These are phyloP conservation scores for Euphorbia lathyris DNA, from an alignment of 345 rosid species.

Conservation along the genomic window DNA sequence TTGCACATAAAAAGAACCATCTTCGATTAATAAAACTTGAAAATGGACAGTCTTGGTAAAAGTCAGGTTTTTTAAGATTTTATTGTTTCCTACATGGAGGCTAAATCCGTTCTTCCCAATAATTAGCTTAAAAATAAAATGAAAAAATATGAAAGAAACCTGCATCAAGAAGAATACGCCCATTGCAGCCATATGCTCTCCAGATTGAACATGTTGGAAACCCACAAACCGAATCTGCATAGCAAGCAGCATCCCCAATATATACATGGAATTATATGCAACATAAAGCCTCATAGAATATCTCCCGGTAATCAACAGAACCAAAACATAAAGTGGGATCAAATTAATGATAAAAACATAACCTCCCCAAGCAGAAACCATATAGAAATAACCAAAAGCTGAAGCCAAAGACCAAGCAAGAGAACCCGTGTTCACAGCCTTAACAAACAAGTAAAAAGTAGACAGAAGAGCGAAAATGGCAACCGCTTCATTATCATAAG, in stretches of 20 bases:
- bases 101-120: too few relatives aligned
- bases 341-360: conserved; percentile 95
- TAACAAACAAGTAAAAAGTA: conserved; percentile 86
- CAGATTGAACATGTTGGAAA: conserved; percentile 98
- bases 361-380: conserved; percentile 99
- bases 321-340: conserved; percentile 94
- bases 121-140: too few relatives aligned
- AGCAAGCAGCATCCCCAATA: conserved; percentile 94
- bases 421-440: conserved; percentile 90
- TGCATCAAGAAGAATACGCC: conserved; percentile 96
- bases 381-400: conserved; percentile 94
- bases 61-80: too few relatives aligned
- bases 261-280: conserved; percentile 87
- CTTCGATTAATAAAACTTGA: too few relatives aligned
- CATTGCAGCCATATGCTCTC: conserved; percentile 99
- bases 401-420: conserved; percentile 85
- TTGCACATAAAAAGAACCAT: too few relatives aligned
- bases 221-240: conserved; percentile 99
- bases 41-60: too few relatives aligned
- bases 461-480: conserved; percentile 86
- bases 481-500: conserved; percentile 93
- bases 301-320: conserved; percentile 85
- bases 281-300: conserved; percentile 90
- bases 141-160: conserved; percentile 34
- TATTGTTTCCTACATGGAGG: too few relatives aligned